Percentiles rank a stretch among this genome's conserved stretches.
phyloP scores from a whole-genome alignment of 1,284 basidiomycete genomes.

The Cryptococcus sp. region DNA sequence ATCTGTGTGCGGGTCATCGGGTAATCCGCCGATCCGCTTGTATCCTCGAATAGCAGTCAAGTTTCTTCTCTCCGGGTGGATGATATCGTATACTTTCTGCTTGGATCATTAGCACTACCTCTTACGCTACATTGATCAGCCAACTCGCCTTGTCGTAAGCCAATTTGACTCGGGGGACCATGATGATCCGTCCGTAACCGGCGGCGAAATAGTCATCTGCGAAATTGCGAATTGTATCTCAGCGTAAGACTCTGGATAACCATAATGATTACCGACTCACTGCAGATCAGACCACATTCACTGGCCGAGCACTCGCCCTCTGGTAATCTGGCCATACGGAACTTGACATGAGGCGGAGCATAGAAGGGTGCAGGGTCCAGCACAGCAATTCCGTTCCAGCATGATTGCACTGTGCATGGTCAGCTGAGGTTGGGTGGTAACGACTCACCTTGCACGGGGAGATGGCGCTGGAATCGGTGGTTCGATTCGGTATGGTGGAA shows the following conservation, averaged over 20 bases:
- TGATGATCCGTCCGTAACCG: constrained; percentile 90
- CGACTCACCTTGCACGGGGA: constrained; percentile 71
- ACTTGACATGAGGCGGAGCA: constrained; percentile 78
- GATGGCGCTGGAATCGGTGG: constrained; percentile 79
- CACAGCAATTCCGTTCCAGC: constrained; percentile 94
- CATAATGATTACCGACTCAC: constrained; percentile 54
- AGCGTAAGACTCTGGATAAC: not conserved
- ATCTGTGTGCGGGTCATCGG: constrained; percentile 89
- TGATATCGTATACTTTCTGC: constrained; percentile 86
- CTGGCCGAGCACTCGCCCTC: constrained; percentile 88
- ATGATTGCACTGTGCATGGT: constrained; percentile 69
- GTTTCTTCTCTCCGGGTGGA: constrained; percentile 84
- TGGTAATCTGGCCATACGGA: constrained; percentile 80
- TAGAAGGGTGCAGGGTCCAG: constrained; percentile 93
- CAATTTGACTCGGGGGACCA: constrained; percentile 92
- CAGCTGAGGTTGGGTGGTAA: not conserved
- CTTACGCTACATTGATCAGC: not conserved
- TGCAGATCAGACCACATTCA: constrained; percentile 93
- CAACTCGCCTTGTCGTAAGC: constrained; percentile 80
- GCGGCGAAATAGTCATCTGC: constrained; percentile 76
- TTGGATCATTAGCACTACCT: constrained; percentile 1
- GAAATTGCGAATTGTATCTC: not conserved
- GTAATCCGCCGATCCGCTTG: constrained; percentile 81
- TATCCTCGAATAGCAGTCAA: constrained; percentile 91
- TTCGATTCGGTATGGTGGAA: constrained; percentile 79